phyloP scores from a whole-genome alignment of 768 basidiomycete genomes.

The Strobilomyces echinocephalus region DNA sequence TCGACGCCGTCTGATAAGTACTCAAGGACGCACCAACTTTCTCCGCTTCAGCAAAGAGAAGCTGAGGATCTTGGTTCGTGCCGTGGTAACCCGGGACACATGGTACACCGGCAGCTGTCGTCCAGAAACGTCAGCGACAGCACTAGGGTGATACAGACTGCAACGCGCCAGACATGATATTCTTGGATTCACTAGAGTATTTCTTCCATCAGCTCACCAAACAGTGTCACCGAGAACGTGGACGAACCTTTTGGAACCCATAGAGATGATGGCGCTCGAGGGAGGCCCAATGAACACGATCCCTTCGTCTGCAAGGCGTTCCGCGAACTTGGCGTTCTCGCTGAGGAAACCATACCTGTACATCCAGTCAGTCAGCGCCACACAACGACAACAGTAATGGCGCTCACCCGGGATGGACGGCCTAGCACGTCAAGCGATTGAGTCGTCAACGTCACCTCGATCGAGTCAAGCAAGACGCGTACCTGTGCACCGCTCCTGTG shows the following conservation, averaged over 20 bases:
- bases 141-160: not conserved
- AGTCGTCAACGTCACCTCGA: not conserved
- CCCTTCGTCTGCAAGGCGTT: slow-evolving; percentile 67
- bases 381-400: not conserved
- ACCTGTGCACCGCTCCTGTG: slow-evolving; percentile 82
- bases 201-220: not conserved
- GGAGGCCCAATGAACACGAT: slow-evolving; percentile 92
- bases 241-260: slow-evolving; percentile 89
- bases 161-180: slow-evolving; percentile 16
- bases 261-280: slow-evolving; percentile 79
- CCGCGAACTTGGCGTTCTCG: slow-evolving; percentile 83
- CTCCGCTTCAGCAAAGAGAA: slow-evolving; percentile 63
- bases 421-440: slow-evolving; percentile 41
- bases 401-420: slow-evolving; percentile 83
- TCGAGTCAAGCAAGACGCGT: slow-evolving; percentile 13
- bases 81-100: slow-evolving; percentile 96
- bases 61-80: slow-evolving; percentile 66
- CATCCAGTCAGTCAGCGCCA: not conserved
- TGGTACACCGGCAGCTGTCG: slow-evolving; percentile 77
- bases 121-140: slow-evolving; percentile 8
- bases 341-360: slow-evolving; percentile 83
- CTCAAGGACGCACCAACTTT: slow-evolving; percentile 51
- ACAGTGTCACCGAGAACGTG: not conserved
- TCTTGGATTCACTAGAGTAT: slow-evolving; percentile 72
- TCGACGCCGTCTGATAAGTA: not conserved